These are phyloP conservation scores for Aureobasidium sp. DNA, from an alignment of 2,329 filamentous ascomycete genomes.

Conservation along the genomic window DNA sequence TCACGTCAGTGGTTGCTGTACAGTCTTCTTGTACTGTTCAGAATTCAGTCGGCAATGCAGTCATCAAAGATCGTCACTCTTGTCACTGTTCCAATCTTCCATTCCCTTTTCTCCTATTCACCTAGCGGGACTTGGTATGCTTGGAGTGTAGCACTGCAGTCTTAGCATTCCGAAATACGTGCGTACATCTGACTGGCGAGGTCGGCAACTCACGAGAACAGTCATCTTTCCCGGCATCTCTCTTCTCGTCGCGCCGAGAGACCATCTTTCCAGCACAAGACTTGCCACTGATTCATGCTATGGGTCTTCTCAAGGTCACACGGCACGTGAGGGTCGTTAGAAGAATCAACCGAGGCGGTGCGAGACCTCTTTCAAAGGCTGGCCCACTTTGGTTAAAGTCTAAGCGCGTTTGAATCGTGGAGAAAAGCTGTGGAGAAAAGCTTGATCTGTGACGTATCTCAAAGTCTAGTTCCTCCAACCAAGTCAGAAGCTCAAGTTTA, in stretches of 20 bases:
- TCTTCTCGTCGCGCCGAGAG: background rate
- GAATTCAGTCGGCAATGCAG: background rate
- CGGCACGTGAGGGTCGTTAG: background rate
- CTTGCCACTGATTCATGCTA: background rate
- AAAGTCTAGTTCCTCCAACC: background rate
- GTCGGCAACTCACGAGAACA: background rate
- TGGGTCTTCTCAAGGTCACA: background rate
- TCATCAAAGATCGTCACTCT: background rate
- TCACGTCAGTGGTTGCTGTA: background rate
- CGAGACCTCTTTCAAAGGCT: background rate
- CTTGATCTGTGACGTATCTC: conserved; percentile 6
- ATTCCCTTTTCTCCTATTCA: background rate
- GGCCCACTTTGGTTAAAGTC: background rate
- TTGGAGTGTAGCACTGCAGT: conserved; percentile 1
- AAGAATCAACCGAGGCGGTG: background rate
- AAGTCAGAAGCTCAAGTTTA: background rate
- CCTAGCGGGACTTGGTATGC: conserved; percentile 1
- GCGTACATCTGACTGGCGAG: background rate
- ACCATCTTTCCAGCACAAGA: background rate
- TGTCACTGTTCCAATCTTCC: background rate
- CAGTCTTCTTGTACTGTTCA: background rate
- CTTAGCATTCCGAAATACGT: background rate
- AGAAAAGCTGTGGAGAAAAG: conserved; percentile 9
- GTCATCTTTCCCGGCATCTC: background rate
- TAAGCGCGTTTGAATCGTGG: conserved; percentile 8